Evolutionary conservation across 495 filamentous ascomycete genomes (phyloP).

Genomic region (Cairneyella variabilis): DNA sequence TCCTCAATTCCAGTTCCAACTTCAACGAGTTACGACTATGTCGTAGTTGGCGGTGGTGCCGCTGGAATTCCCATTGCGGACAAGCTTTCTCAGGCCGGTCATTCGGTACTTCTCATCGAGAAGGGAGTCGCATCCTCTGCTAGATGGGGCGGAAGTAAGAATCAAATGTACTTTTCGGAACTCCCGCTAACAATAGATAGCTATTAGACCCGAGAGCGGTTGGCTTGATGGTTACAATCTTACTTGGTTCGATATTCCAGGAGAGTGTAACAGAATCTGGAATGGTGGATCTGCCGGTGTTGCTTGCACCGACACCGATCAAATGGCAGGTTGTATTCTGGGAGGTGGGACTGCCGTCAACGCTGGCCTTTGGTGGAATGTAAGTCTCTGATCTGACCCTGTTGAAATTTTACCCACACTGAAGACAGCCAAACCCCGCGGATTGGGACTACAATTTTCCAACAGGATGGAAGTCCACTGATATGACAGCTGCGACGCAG

Average conservation of each 20-base stretch:
- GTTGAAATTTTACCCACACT: slow-evolving; percentile 30
- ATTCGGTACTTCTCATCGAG: slow-evolving; percentile 63
- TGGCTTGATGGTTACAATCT: slow-evolving; percentile 64
- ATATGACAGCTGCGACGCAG: slow-evolving; percentile 53
- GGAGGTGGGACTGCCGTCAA: slow-evolving; percentile 78
- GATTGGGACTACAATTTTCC: slow-evolving; percentile 79
- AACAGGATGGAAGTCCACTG: slow-evolving; percentile 62
- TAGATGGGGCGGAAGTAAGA: slow-evolving; percentile 50
- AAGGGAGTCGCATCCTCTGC: slow-evolving; percentile 58
- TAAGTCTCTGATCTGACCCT: slow-evolving; percentile 17
- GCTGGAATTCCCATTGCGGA: slow-evolving; percentile 64
- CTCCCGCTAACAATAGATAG: slow-evolving; percentile 18
- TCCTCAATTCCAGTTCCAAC: slow-evolving; percentile 43
- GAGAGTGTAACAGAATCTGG: slow-evolving; percentile 70
- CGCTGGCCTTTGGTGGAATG: slow-evolving; percentile 55
- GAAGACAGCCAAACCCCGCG: slow-evolving; percentile 16
- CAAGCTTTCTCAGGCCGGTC: slow-evolving; percentile 57
- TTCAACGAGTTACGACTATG: slow-evolving; percentile 58
- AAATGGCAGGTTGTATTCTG: slow-evolving; percentile 74
- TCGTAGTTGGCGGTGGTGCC: slow-evolving; percentile 62
- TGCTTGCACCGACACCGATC: slow-evolving; percentile 64
- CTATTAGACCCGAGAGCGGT: slow-evolving; percentile 29
- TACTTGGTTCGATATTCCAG: slow-evolving; percentile 77
- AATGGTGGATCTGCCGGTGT: slow-evolving; percentile 53
- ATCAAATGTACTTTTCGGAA: neutral